Base-by-base conservation (phyloP, 768 basidiomycete species). In the Lyophyllum shimeji region DNA sequence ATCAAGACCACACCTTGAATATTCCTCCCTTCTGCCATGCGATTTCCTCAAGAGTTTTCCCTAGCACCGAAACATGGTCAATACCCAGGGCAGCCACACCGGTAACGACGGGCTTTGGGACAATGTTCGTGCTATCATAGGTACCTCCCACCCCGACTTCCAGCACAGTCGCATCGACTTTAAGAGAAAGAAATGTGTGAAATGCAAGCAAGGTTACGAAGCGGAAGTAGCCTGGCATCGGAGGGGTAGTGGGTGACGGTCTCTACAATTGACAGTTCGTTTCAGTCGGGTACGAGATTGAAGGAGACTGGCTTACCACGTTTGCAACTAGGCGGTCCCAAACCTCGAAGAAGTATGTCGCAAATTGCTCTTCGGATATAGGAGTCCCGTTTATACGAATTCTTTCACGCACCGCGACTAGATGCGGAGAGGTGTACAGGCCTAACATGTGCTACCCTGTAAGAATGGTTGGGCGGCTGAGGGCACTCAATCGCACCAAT, bases 21-120 rank as follows among this genome's bases (percentile, higher is more conserved):
- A 99, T 98, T 1, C 97, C 97, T 25, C 88, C 93, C 70, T 99
- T 99, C 66, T 98, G 96, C 81, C 84, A 84, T 1, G 95, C 92
- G 60, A 99, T 98, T 65, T 97, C 92, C 31, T 76, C 71, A 3
- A 98, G 71, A 0, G 95, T 97, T 64, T 88, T 88, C 0, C 97
- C 97, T 1, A 99, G 78, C 23, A 97, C 84, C 53, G 79, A 74
- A 42, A 90, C 84, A 72, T 99, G 97, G 65, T 99, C 97, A 60
- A 98, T 82, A 0, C 97, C 97, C 12, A 99, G 78, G 3, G 93
- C 82, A 8, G 95, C 91, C 21, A 98, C 78, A 6, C 95, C 97
- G 6, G 95, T 90, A 23, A 89, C 89, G n/a, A 95, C 67, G 0
- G 97, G 97, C 54, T 81, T 82, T 0, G 94, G 95, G 11, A 98